Conservation (phyloP, 2,329 filamentous ascomycete species). For the Arthrobotrys entomopaga region DNA sequence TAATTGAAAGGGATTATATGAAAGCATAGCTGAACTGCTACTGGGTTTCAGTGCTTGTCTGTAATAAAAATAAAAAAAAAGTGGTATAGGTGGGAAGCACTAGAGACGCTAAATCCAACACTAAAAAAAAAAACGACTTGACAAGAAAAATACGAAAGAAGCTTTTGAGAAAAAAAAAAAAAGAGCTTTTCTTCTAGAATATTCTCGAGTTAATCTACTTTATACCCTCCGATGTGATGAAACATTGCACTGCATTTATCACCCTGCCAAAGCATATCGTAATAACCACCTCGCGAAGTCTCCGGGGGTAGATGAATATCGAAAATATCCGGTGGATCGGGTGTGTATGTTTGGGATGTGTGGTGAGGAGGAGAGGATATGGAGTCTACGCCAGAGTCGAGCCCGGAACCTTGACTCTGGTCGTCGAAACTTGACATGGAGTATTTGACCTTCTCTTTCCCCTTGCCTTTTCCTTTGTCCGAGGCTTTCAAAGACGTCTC, state of each 20-base stretch:
- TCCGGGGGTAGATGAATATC: constrained; percentile 45
- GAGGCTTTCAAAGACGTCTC: background rate
- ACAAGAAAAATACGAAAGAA: background rate
- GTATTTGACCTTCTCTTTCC: constrained; percentile 37
- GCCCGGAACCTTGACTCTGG: background rate
- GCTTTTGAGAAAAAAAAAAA: background rate
- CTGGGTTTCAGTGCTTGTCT: too few species aligned
- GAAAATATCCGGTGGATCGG: constrained; percentile 45
- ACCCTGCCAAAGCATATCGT: constrained; percentile 54
- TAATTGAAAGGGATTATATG: too few species aligned
- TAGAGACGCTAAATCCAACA: constrained; percentile 22
- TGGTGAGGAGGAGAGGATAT: constrained; percentile 37
- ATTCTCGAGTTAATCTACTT: constrained; percentile 18
- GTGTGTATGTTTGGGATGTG: constrained; percentile 31
- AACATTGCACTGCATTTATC: constrained; percentile 52
- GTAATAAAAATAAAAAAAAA: too few species aligned
- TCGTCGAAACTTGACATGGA: constrained; percentile 11
- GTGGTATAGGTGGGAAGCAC: too few species aligned
- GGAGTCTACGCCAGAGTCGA: background rate
- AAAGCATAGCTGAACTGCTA: too few species aligned
- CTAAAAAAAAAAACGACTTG: too few species aligned
- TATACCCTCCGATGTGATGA: constrained; percentile 48
- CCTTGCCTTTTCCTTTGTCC: constrained; percentile 51
- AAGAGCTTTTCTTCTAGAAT: background rate
- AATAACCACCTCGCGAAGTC: constrained; percentile 47